phyloP scores from a whole-genome alignment of 2,329 filamentous ascomycete species.

The Fusarium transvaalense region DNA sequence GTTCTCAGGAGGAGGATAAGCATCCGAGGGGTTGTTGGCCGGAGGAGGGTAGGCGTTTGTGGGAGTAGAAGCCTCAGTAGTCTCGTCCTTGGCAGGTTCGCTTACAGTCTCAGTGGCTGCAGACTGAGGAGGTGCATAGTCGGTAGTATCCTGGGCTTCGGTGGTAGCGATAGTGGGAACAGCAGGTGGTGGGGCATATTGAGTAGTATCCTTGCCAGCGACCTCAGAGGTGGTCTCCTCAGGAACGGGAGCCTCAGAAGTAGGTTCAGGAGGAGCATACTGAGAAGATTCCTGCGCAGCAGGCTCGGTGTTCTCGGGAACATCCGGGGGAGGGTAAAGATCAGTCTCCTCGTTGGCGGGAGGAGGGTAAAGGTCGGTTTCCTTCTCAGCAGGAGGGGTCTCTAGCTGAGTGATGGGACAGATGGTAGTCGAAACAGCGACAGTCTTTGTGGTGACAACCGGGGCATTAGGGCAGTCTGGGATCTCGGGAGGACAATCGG shows the following conservation, averaged over 20 bases:
- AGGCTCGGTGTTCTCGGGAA: neutral
- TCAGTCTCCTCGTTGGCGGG: neutral
- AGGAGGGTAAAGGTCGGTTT: neutral
- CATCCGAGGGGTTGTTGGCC: neutral
- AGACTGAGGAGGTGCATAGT: conserved; percentile 21
- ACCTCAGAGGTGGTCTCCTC: conserved; percentile 5
- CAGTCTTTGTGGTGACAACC: conserved; percentile 2
- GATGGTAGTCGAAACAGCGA: conserved; percentile 9
- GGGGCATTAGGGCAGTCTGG: conserved; percentile 2
- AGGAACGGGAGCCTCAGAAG: neutral
- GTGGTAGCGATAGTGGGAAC: conserved; percentile 26
- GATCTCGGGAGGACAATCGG: neutral
- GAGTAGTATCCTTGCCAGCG: conserved; percentile 6
- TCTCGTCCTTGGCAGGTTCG: conserved; percentile 14
- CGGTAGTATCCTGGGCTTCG: conserved; percentile 13
- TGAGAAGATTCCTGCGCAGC: conserved; percentile 20
- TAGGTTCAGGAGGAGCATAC: conserved; percentile 14
- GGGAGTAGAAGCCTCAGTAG: conserved; percentile 11
- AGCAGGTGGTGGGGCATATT: conserved; percentile 17
- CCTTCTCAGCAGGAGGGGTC: neutral
- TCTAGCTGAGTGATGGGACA: neutral
- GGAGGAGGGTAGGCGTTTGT: conserved; percentile 15
- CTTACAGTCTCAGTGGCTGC: conserved; percentile 13
- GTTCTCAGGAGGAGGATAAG: conserved; percentile 4
- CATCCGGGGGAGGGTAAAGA: neutral